phyloP scores from a whole-genome alignment of 2,329 filamentous ascomycete genomes.

The Colletotrichum sp. region DNA sequence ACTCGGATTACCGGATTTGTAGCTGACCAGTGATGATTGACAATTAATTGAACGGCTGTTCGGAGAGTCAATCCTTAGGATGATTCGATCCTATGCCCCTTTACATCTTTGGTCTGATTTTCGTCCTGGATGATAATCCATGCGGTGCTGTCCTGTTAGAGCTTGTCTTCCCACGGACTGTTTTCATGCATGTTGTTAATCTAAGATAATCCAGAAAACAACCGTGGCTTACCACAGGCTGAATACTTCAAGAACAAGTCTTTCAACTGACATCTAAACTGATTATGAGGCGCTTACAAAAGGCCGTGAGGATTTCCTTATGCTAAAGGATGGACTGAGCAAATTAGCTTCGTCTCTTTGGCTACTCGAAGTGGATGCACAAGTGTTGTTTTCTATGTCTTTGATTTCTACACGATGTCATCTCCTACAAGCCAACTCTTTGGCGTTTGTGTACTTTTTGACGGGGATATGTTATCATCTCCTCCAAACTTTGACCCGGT shows the following conservation, averaged over 20 bases:
- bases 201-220: neutral
- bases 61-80: neutral
- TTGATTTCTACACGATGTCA: neutral
- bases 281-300: neutral
- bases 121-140: neutral
- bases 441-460: neutral
- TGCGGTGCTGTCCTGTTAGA: neutral
- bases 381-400: neutral
- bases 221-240: neutral
- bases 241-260: neutral
- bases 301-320: neutral
- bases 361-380: neutral
- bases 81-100: neutral
- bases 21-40: neutral
- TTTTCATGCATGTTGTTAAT: neutral
- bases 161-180: neutral
- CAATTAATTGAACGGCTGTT: neutral
- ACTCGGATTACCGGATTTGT: neutral
- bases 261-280: neutral
- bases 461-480: neutral
- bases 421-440: neutral
- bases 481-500: neutral
- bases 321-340: neutral
- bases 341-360: neutral
- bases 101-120: neutral